A percentile compares a stretch with the other conserved stretches of the same genome.
Conservation (phyloP, 768 basidiomycete species). For the Mycena filopes region DNA sequence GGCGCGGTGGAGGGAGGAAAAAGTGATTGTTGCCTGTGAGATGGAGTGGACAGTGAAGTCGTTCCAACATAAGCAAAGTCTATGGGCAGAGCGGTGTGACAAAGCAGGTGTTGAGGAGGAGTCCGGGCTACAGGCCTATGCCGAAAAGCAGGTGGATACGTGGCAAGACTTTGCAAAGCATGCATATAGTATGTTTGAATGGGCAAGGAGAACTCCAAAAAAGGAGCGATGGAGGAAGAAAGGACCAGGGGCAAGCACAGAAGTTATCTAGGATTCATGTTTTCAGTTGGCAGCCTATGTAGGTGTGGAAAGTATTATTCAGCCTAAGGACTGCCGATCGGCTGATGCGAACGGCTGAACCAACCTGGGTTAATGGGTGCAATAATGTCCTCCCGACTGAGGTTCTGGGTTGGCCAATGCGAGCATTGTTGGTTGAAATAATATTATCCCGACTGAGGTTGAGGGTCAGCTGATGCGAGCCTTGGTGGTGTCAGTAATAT, state of each 20-base stretch:
- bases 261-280: too few relatives aligned
- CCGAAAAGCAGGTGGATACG: neutral
- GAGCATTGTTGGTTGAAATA: too few relatives aligned
- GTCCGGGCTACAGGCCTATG: slow-evolving; percentile 2
- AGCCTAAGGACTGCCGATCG: too few relatives aligned
- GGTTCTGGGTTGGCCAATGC: too few relatives aligned
- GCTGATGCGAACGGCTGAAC: too few relatives aligned
- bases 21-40: slow-evolving; percentile 29
- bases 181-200: slow-evolving; percentile 4
- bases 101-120: neutral
- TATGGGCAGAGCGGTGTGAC: neutral
- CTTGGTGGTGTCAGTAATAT: too few relatives aligned
- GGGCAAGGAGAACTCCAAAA: slow-evolving; percentile 9
- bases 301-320: too few relatives aligned
- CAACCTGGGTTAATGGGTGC: too few relatives aligned
- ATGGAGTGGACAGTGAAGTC: slow-evolving; percentile 33
- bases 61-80: slow-evolving; percentile 18
- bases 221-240: slow-evolving; percentile 2
- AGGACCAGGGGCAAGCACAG: neutral
- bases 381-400: too few relatives aligned
- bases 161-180: neutral
- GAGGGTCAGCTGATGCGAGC: too few relatives aligned
- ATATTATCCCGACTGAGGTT: too few relatives aligned
- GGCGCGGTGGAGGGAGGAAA: slow-evolving; percentile 36
- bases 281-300: too few relatives aligned